These are phyloP conservation scores for Podospora anserina DNA, from an alignment of 495 filamentous ascomycete species.

Conservation along the genomic window DNA sequence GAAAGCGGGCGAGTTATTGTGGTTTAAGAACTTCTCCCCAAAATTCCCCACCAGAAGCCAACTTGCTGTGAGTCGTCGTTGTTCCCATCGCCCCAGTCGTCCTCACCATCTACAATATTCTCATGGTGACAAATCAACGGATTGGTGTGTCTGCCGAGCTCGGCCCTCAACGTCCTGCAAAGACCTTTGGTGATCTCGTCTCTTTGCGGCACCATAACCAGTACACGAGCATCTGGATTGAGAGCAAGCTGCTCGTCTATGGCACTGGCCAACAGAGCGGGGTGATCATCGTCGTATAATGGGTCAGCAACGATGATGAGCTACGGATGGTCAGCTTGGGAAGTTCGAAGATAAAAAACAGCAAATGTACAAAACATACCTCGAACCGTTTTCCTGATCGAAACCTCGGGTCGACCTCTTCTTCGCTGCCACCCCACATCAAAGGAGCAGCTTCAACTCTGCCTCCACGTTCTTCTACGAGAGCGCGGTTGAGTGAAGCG, in stretches of 20 bases:
- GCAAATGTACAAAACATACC: constrained; percentile 18
- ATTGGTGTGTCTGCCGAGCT: constrained; percentile 24
- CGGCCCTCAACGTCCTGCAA: constrained; percentile 24
- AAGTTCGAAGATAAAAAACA: not conserved
- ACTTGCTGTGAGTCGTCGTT: constrained; percentile 35
- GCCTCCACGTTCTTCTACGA: constrained; percentile 37
- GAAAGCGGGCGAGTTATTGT: not conserved
- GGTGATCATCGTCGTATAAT: constrained; percentile 49
- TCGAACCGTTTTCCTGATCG: constrained; percentile 34
- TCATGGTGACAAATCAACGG: constrained; percentile 35
- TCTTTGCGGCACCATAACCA: constrained; percentile 47
- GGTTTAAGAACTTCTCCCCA: constrained; percentile 17
- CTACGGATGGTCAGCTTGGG: constrained; percentile 16
- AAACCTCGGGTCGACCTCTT: constrained; percentile 37
- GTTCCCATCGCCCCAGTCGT: constrained; percentile 45
- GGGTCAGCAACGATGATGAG: constrained; percentile 46
- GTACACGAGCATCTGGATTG: constrained; percentile 34
- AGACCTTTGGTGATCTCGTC: constrained; percentile 41
- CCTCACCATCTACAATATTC: constrained; percentile 37
- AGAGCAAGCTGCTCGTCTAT: constrained; percentile 39
- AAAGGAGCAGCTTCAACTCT: constrained; percentile 35
- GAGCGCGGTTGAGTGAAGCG: constrained; percentile 34
- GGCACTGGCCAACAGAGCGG: constrained; percentile 40
- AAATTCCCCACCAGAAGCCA: constrained; percentile 49
- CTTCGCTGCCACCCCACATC: constrained; percentile 40